Conservation (phyloP, 345 rosid species). For the Eucalyptus cladocalyx region DNA sequence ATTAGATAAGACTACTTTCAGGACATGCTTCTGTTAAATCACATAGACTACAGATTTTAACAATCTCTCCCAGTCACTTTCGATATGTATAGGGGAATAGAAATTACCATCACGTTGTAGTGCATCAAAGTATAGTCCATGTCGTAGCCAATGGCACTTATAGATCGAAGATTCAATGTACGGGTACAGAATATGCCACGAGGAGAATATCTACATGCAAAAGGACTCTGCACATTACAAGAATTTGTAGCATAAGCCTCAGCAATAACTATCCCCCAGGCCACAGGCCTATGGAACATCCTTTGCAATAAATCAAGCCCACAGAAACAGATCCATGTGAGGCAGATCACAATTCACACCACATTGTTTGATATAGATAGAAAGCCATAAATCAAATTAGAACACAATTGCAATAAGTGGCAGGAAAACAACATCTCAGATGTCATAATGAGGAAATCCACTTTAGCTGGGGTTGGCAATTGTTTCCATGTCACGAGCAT, state of each 20-base stretch:
- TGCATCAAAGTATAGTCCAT: constrained; percentile 99
- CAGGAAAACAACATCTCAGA: neutral
- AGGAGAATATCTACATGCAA: constrained; percentile 65
- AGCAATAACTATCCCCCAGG: neutral
- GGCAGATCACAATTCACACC: neutral
- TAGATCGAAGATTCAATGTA: constrained; percentile 85
- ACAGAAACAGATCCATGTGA: neutral
- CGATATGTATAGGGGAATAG: neutral
- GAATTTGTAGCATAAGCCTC: neutral
- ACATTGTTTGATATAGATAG: neutral
- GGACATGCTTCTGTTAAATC: neutral
- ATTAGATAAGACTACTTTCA: neutral
- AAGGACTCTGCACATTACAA: constrained; percentile 53
- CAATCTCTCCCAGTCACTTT: neutral
- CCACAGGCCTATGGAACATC: neutral
- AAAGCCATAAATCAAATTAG: neutral
- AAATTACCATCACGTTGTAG: constrained; percentile 73
- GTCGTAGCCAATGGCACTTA: constrained; percentile 95
- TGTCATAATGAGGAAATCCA: neutral
- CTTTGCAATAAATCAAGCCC: neutral
- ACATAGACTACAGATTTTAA: neutral
- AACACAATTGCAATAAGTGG: neutral
- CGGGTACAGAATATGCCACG: constrained; percentile 95
- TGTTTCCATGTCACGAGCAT: neutral
- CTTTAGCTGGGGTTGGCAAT: neutral